A percentile compares a stretch with the other conserved stretches of the same genome.
Conservation (phyloP, 2,329 filamentous ascomycete genomes). For the Calonectria hawksworthii region DNA sequence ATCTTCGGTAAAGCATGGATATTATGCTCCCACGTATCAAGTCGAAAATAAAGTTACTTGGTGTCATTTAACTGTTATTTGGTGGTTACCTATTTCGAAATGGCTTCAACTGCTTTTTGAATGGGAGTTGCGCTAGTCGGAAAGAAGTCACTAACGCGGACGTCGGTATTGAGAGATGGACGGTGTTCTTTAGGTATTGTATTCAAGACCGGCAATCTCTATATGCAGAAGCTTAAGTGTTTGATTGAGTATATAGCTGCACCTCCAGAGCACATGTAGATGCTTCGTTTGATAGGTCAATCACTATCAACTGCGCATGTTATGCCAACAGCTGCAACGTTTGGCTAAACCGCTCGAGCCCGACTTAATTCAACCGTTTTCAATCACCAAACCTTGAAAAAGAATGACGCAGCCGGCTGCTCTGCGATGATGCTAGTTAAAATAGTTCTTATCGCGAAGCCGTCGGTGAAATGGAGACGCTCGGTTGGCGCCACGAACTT, state of each 20-base stretch:
- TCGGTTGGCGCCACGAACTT: neutral
- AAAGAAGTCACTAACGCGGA: too few species aligned
- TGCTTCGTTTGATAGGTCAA: too few species aligned
- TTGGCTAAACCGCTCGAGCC: neutral
- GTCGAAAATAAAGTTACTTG: neutral
- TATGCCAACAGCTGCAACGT: neutral
- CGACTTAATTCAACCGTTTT: neutral
- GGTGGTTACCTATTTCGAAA: neutral
- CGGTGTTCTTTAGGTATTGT: too few species aligned
- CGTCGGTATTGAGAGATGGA: neutral
- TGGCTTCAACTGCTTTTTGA: neutral
- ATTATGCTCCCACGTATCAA: neutral
- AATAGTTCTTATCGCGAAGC: neutral
- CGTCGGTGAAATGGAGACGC: neutral
- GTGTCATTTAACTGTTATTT: neutral
- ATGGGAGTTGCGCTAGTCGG: neutral
- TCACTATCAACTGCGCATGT: too few species aligned
- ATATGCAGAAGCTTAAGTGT: too few species aligned
- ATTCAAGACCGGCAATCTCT: too few species aligned
- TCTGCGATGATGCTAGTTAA: too few species aligned
- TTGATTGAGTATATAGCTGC: too few species aligned
- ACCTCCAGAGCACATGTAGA: too few species aligned
- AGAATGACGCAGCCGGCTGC: neutral
- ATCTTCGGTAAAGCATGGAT: neutral
- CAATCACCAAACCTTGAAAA: neutral